Conservation (phyloP, 257 asterid species). For the Henckelia pumila region DNA sequence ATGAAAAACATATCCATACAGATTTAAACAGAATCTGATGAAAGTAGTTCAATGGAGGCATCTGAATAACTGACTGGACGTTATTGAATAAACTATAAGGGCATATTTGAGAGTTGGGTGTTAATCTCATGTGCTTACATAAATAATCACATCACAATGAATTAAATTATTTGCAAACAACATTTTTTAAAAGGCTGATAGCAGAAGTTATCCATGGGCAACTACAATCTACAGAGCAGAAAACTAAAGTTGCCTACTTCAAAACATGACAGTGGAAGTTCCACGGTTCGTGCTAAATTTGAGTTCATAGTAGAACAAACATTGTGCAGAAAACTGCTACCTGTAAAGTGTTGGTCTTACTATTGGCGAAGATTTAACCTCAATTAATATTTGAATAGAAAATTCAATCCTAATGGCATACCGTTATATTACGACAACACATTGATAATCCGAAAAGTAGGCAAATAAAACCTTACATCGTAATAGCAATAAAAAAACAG, state of each 20-base stretch:
- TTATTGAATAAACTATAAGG: background rate
- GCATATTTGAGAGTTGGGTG: background rate
- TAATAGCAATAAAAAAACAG: background rate
- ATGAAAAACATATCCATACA: conserved; percentile 6
- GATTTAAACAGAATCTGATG: background rate
- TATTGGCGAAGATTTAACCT: background rate
- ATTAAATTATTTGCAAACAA: background rate
- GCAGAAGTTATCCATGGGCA: background rate
- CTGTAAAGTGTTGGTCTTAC: background rate
- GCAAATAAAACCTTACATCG: background rate
- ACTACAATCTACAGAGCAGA: conserved; percentile 4
- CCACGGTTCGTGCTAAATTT: background rate
- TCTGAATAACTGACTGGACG: background rate
- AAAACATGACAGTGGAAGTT: background rate
- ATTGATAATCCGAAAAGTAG: background rate
- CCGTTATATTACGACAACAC: background rate
- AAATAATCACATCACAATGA: background rate
- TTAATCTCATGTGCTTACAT: background rate
- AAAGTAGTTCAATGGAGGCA: conserved; percentile 15
- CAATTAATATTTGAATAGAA: background rate
- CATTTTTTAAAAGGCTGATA: background rate
- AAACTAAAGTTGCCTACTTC: background rate
- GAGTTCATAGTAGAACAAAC: too few relatives aligned
- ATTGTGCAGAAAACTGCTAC: too few relatives aligned
- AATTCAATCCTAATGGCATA: background rate